These are phyloP conservation scores for Plasmodium gonderi DNA, from an alignment of 169 alveolate species.

Conservation along the genomic window DNA sequence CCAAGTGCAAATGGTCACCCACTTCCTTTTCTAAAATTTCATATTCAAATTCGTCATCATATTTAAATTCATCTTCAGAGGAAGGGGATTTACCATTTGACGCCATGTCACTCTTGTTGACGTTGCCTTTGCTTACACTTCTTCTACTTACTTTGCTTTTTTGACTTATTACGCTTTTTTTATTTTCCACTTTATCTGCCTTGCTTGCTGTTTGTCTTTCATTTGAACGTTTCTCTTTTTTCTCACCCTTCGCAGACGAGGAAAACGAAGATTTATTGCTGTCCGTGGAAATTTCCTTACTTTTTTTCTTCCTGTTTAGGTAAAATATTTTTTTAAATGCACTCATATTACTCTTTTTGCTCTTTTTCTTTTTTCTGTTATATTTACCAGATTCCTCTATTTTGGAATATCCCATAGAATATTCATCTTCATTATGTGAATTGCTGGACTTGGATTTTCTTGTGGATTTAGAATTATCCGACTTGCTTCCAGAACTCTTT, in stretches of 20 bases:
- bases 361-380: conserved; percentile 23
- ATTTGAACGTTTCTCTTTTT: conserved; percentile 5
- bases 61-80: conserved; percentile 15
- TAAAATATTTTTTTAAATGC: conserved; percentile 33
- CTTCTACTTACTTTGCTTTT: background rate
- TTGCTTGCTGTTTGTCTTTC: background rate
- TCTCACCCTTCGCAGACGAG: background rate
- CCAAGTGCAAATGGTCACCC: conserved; percentile 40
- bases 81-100: background rate
- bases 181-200: background rate
- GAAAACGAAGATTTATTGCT: background rate
- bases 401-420: conserved; percentile 33
- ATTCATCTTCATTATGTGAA: conserved; percentile 4
- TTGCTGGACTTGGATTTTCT: conserved; percentile 5
- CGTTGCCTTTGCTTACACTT: background rate
- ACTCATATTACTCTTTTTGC: conserved; percentile 46
- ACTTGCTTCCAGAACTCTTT: conserved; percentile 12
- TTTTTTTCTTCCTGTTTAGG: conserved; percentile 47
- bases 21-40: conserved; percentile 47
- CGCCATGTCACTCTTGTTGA: background rate
- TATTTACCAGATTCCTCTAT: background rate
- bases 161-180: background rate
- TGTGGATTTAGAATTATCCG: conserved; percentile 13
- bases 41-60: conserved; percentile 6
- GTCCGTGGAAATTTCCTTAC: conserved; percentile 10